Percentiles rank a stretch among this genome's conserved stretches.
These are phyloP conservation scores for Ophiostoma sp. DNA, from an alignment of 2,329 filamentous ascomycete genomes.

Conservation along the genomic window DNA sequence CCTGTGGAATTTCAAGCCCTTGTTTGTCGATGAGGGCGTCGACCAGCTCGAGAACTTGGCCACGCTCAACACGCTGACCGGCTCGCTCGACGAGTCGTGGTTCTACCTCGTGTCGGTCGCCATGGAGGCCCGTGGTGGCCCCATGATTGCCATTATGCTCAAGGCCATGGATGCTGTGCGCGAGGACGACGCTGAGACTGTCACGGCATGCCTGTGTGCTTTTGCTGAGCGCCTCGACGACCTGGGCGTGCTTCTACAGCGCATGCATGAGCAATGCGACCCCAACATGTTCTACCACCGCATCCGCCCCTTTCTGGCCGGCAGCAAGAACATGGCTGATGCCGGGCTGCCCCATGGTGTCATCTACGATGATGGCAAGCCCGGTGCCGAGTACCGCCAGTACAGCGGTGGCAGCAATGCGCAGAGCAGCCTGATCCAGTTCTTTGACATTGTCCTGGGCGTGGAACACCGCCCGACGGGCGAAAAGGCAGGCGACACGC, in stretches of 20 bases:
- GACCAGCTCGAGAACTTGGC: constrained; percentile 83
- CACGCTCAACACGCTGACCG: constrained; percentile 85
- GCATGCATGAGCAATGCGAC: constrained; percentile 95
- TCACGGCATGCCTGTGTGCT: constrained; percentile 68
- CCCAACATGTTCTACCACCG: constrained; percentile 92
- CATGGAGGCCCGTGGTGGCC: constrained; percentile 86
- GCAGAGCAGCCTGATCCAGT: constrained; percentile 93
- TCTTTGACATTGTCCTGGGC: constrained; percentile 88
- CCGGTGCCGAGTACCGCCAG: constrained; percentile 60
- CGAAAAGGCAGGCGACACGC: constrained; percentile 49
- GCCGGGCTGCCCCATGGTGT: constrained; percentile 85
- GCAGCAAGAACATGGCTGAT: constrained; percentile 94
- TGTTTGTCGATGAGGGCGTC: constrained; percentile 76
- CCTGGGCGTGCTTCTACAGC: constrained; percentile 67
- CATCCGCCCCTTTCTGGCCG: constrained; percentile 91
- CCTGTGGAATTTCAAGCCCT: constrained; percentile 93
- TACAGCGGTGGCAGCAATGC: constrained; percentile 94
- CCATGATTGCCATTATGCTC: constrained; percentile 83
- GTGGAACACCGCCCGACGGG: constrained; percentile 89
- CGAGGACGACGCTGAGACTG: constrained; percentile 60
- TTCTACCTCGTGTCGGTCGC: constrained; percentile 95
- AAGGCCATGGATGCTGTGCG: constrained; percentile 77
- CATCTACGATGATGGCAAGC: constrained; percentile 75
- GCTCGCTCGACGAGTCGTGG: constrained; percentile 94
- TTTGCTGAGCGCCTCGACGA: constrained; percentile 89